These are phyloP conservation scores for Aspergillus ochraceus DNA, from an alignment of 2,329 filamentous ascomycete species.

Conservation along the genomic window DNA sequence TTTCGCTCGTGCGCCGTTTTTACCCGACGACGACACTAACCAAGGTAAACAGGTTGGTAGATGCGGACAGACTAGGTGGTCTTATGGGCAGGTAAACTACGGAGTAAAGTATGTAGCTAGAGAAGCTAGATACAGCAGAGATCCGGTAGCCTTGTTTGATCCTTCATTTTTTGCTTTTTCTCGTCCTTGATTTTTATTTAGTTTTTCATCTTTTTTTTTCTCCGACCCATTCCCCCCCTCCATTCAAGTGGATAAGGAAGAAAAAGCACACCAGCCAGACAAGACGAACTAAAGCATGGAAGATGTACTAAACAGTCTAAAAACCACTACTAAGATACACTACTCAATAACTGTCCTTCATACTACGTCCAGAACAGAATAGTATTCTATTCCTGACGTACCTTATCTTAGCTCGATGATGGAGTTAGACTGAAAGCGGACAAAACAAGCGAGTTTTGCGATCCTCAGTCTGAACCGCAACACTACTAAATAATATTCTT, in stretches of 20 bases:
- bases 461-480: neutral
- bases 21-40: conserved; percentile 4
- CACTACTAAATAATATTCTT: neutral
- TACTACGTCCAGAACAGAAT: too few relatives aligned
- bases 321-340: too few relatives aligned
- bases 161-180: neutral
- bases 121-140: neutral
- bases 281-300: too few relatives aligned
- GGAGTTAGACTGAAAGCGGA: neutral
- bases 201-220: neutral
- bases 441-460: neutral
- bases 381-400: neutral
- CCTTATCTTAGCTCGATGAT: neutral
- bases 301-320: too few relatives aligned
- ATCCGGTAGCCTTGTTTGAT: neutral
- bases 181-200: neutral
- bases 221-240: neutral
- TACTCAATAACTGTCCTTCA: too few relatives aligned
- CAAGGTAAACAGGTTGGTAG: neutral
- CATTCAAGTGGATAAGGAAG: neutral
- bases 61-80: neutral
- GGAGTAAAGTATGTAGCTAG: neutral
- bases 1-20: conserved; percentile 11
- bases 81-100: neutral
- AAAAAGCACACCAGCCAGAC: neutral